phyloP scores from a whole-genome alignment of 495 filamentous ascomycete species.

The Polyplosphaeria fusca region DNA sequence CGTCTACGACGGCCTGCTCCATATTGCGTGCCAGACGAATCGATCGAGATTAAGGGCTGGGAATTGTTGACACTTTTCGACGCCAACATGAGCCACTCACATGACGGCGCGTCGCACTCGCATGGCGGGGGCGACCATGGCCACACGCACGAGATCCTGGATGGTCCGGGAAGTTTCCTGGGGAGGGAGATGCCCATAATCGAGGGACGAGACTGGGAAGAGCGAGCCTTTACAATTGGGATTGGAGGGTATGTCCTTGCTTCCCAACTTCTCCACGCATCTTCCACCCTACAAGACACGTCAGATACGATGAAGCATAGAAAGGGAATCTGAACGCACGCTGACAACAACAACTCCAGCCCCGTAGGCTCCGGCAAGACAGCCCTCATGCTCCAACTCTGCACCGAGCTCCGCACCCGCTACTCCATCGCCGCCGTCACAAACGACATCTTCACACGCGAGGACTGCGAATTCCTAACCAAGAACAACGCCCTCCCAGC shows the following conservation, averaged over 20 bases:
- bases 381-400: slow-evolving; percentile 89
- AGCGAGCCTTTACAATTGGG: slow-evolving; percentile 89
- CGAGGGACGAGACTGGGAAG: slow-evolving; percentile 82
- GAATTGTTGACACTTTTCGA: too few species aligned
- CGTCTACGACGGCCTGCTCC: not conserved
- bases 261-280: not conserved
- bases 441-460: slow-evolving; percentile 97
- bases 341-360: slow-evolving; percentile 48
- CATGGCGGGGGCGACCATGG: slow-evolving; percentile 71
- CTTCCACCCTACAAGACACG: too few species aligned
- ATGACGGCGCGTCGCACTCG: slow-evolving; percentile 45
- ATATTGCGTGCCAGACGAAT: too few species aligned
- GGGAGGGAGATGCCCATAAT: slow-evolving; percentile 91
- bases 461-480: slow-evolving; percentile 96
- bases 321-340: not conserved
- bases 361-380: slow-evolving; percentile 98
- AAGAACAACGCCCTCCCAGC: slow-evolving; percentile 78
- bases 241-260: slow-evolving; percentile 78
- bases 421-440: slow-evolving; percentile 93
- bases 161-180: slow-evolving; percentile 85
- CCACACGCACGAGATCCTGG: slow-evolving; percentile 92
- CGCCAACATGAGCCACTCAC: slow-evolving; percentile 50
- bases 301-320: too few species aligned
- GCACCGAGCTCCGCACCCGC: slow-evolving; percentile 67
- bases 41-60: too few species aligned